Evolutionary conservation across 202 grass and related monocot genomes (phyloP), one percentile per base, ranked within the genome.

Genomic region (Zoysia matrella): DNA sequence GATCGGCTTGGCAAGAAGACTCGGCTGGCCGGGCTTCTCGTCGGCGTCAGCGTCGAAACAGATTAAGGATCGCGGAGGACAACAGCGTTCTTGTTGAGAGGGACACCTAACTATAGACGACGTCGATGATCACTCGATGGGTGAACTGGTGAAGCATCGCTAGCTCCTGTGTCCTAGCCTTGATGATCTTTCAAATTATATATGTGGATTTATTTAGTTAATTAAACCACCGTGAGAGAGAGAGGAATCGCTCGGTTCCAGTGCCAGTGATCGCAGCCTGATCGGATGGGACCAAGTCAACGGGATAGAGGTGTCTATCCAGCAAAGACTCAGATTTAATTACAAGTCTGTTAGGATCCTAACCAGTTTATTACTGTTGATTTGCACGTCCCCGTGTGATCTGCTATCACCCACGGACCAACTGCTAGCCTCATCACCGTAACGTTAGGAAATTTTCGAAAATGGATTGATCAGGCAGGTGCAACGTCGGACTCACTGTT

Each of bases 41-140:
- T 9, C 66, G 3, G 47, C 51, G 76, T 86, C 62, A 75, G 51
- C 77, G 53, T 9, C 74, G 60, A 13, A 13, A 43, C 77, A 49
- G 62, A 81, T 86, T 86, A 86, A 61, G 70, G 81, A 62, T 70
- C 16, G 16, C 7, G 2, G 52, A 45, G 30, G 50, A 15, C 60
- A 12, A 67, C 30, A 36, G 30, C 30, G 30, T 36, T 36, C 30
- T 36, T 36, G 1, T 36, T 36, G 30, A 36, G 30, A 36, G 30
- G 30, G 30, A 36, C 30, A 36, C 30, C 30, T 7, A 30, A 36
- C 68, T 52, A 80, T 61, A 77, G 52, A 61, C 1, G 36, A 22
- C 15, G 14, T 7, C 48, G 41, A 1, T 47, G 46, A 3, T 47
- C 4, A 8, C 9, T 10, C 12, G 30, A 70, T 47, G 71, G 69